phyloP scores from a whole-genome alignment of 306 rosid genomes.

The Lagenaria siceraria region DNA sequence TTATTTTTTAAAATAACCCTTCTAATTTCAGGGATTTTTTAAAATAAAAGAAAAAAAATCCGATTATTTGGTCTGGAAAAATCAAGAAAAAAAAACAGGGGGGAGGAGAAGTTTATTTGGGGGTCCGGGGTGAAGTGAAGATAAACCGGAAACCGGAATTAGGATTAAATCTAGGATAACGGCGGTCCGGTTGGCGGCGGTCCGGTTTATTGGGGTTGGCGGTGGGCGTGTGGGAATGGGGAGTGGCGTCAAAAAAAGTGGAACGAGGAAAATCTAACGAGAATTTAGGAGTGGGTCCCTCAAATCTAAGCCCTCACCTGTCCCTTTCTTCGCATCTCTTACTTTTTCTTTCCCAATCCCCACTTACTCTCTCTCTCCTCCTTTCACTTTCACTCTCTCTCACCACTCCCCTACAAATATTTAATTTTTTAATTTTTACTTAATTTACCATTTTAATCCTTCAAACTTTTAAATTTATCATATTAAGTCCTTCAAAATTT shows the following conservation, averaged over 20 bases:
- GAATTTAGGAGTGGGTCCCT: constrained; percentile 47
- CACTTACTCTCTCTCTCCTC: background rate
- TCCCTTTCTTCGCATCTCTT: constrained; percentile 39
- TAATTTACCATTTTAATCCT: too few relatives aligned
- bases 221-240: constrained; percentile 3
- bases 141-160: background rate
- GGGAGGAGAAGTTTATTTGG: too few relatives aligned
- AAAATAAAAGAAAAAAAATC: too few relatives aligned
- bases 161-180: background rate
- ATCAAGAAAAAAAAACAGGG: too few relatives aligned
- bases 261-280: constrained; percentile 36
- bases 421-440: too few relatives aligned
- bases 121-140: too few relatives aligned
- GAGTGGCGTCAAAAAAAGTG: constrained; percentile 36
- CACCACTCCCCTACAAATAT: background rate
- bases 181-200: background rate
- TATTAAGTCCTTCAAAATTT: too few relatives aligned
- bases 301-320: constrained; percentile 61
- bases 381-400: background rate
- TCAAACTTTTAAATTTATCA: too few relatives aligned
- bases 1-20: too few relatives aligned
- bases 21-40: too few relatives aligned
- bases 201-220: background rate
- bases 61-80: too few relatives aligned
- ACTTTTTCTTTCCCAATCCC: background rate